Evolutionary conservation across 352 stramenopile species (phyloP).

Genomic region (Phytophthora cactorum): DNA sequence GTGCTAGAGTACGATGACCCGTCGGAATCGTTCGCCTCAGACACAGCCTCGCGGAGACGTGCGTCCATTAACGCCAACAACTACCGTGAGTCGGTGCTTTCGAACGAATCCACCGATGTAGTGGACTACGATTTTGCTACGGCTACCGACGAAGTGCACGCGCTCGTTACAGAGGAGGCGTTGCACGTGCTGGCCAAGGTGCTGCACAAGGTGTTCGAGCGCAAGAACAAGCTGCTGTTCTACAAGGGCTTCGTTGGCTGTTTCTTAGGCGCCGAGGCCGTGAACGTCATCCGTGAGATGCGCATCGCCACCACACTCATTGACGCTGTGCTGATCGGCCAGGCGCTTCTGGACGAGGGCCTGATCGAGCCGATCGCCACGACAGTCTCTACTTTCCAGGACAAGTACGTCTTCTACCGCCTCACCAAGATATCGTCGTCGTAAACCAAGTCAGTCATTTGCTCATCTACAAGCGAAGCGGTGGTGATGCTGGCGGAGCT

Average conservation of each 20-base stretch:
- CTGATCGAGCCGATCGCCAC: constrained; percentile 82
- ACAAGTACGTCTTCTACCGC: constrained; percentile 90
- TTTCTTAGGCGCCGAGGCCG: constrained; percentile 83
- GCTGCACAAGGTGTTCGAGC: constrained; percentile 84
- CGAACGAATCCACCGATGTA: constrained; percentile 55
- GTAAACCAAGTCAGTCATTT: constrained; percentile 35
- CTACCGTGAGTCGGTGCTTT: constrained; percentile 79
- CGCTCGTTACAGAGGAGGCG: constrained; percentile 82
- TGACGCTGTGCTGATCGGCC: constrained; percentile 83
- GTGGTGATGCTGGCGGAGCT: constrained; percentile 15
- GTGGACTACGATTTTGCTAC: constrained; percentile 80
- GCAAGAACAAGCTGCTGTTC: constrained; percentile 89
- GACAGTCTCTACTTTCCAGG: constrained; percentile 77
- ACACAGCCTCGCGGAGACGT: constrained; percentile 39
- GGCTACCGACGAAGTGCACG: constrained; percentile 81
- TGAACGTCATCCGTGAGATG: constrained; percentile 85
- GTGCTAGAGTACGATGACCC: constrained; percentile 64
- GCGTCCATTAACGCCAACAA: constrained; percentile 69
- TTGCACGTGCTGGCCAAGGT: constrained; percentile 69
- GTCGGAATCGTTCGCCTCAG: constrained; percentile 34
- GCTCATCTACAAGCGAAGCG: constrained; percentile 3
- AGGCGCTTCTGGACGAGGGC: constrained; percentile 79
- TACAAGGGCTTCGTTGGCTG: constrained; percentile 88
- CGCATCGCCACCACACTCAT: constrained; percentile 72
- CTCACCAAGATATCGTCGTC: constrained; percentile 53